Evolutionary conservation across 495 filamentous ascomycete species (phyloP), one percentile per base, ranked within the genome.

Genomic region (Lasiosphaeria miniovina): DNA sequence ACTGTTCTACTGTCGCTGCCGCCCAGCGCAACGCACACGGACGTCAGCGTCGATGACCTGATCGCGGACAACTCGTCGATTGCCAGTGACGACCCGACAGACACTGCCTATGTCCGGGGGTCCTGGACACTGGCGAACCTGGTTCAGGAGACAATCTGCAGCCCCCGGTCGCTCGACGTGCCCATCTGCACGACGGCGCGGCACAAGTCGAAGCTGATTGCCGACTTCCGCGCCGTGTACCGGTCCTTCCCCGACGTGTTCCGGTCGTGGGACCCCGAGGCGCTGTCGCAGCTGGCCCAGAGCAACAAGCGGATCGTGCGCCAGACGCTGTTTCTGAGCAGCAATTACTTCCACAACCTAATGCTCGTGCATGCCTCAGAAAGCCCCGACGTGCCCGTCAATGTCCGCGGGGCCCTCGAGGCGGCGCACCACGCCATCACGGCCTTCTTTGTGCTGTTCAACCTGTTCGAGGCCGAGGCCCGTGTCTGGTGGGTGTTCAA

Each of bases 401-500:
- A 88, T 64, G 71, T 87, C 3, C 71, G 81, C 11, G 83, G 80
- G 36, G 85, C 86, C n/a, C 74, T 90, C 17, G 86, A 90, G 61
- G 85, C 88, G 1, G 88, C 86, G 3, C 81, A 86, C 61, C 82
- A 84, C 57, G 86, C 85, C 12, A 77, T 88, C 36, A 74, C 72
- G 24, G 67, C 78, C 10, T 90, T 90, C 62, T 90, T 90, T 72
- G 74, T 88, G 34, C 76, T 90, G 11, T 86, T 83, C 66, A 71
- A 68, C 1, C 65, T 87, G 31, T 85, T 89, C 57, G 81, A 83
- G 61, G 74, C 75, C 36, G 87, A 90, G 69, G 86, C 86, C 9
- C 77, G 82, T 50, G 86, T 89, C 4, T 90, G 88, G 87, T 90
- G 87, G 87, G 86, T 89, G 6, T 90, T 90, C 65, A 85, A 87